Base-by-base conservation (phyloP, 345 rosid species). In the Linum tenue region DNA sequence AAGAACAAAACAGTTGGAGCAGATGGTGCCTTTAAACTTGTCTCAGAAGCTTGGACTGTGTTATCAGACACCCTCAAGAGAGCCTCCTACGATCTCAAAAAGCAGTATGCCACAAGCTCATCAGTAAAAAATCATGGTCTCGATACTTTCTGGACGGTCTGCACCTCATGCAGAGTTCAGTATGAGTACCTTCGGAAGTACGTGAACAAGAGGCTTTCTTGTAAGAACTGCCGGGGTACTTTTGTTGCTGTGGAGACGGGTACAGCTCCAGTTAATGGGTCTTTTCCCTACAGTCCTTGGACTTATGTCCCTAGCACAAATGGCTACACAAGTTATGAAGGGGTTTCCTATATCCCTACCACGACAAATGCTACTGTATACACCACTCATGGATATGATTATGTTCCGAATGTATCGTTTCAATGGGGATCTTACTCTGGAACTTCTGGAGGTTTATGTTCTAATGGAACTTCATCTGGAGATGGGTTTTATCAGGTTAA, bases 111-210 rank as follows among this genome's bases (percentile, higher is more conserved):
- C 77, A 79, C 89, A 62, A 81, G 76, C 74, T 65, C 83, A 4
- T 65, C 96, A 11, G 59, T 69, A 35, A 22, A 22, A 22, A 53
- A 88, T 50, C 86, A 80, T 62, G 76, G 91, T 41, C 87, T 84
- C 61, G 99, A 90, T 75, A 94, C 92, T 63, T 94, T 94, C 77
- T 90, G 97, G 97, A 94, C 99, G 56, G 96, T 94, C 41, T 94
- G 99, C 75, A 90, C 99, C 5, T 86, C 96, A 67, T 94, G 97
- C 82, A 94, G 88, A 77, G 95, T 94, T 76, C 99, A 94, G 81
- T 94, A 94, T 51, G 97, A 94, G 81, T 94, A 94, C 74, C 82
- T 94, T 12, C 80, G 97, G 64, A 94, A 94, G 89, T 94, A 94
- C 64, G 92, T 90, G 74, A 94, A 94, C 59, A 90, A 90, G 84